These are phyloP conservation scores for Kwoniella pini DNA, from an alignment of 768 basidiomycete species.

Conservation along the genomic window DNA sequence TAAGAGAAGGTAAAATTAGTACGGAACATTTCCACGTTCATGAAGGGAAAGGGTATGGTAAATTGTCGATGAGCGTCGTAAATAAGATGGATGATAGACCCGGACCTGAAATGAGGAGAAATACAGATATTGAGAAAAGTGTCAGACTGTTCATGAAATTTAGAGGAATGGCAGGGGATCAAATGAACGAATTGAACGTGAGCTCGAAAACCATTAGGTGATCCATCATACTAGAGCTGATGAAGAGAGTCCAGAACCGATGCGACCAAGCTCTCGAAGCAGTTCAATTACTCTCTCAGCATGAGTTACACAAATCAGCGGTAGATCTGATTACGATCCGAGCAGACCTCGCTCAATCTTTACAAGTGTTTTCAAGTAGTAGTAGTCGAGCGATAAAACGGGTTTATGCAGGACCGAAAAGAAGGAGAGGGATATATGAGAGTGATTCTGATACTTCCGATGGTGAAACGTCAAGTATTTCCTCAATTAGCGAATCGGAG, in stretches of 20 bases:
- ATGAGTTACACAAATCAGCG: not conserved
- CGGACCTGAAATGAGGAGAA: not conserved
- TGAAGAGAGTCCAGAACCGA: constrained; percentile 3
- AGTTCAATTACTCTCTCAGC: constrained; percentile 30
- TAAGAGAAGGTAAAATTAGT: constrained; percentile 34
- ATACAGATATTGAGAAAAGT: constrained; percentile 35
- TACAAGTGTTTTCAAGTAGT: constrained; percentile 52
- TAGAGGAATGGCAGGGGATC: constrained; percentile 45
- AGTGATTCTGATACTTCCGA: constrained; percentile 4
- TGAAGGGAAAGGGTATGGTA: not conserved
- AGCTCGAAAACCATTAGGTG: not conserved
- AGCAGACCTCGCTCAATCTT: constrained; percentile 32
- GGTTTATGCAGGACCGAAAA: constrained; percentile 60
- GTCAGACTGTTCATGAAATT: constrained; percentile 51
- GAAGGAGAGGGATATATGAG: constrained; percentile 33
- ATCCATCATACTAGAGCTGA: not conserved
- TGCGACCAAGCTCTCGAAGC: constrained; percentile 46
- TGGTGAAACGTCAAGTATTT: not conserved
- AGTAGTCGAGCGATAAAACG: constrained; percentile 81
- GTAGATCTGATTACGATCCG: constrained; percentile 30
- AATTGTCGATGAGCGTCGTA: constrained; percentile 13
- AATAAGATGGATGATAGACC: constrained; percentile 19
- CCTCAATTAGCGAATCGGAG: not conserved
- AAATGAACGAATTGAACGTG: constrained; percentile 48
- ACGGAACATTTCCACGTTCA: constrained; percentile 11